Percentiles rank a stretch among this genome's conserved stretches.
Evolutionary conservation across 768 basidiomycete genomes (phyloP).

Genomic region (Lanmaoa rubissima): DNA sequence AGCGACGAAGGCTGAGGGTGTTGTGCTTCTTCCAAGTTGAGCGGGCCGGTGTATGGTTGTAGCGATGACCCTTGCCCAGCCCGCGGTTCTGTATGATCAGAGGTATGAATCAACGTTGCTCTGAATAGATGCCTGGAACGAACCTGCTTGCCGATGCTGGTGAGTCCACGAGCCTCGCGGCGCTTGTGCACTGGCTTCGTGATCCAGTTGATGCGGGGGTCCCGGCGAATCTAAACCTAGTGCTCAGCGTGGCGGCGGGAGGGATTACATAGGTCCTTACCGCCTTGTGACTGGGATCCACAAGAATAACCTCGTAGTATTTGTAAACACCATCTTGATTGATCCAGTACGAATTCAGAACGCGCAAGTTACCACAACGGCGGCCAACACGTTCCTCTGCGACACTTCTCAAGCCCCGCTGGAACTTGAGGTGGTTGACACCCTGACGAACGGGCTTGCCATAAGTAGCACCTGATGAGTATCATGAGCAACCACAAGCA

Average conservation of each 20-base stretch:
- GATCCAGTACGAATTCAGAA: slow-evolving; percentile 98
- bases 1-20: slow-evolving; percentile 88
- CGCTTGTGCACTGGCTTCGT: slow-evolving; percentile 97
- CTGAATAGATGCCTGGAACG: slow-evolving; percentile 15
- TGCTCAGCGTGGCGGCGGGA: slow-evolving; percentile 10
- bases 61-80: slow-evolving; percentile 89
- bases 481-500: slow-evolving; percentile 1
- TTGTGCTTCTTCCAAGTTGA: slow-evolving; percentile 99
- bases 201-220: slow-evolving; percentile 99
- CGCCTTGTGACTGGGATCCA: slow-evolving; percentile 93
- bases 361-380: slow-evolving; percentile 94
- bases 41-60: slow-evolving; percentile 90
- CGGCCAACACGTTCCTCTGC: slow-evolving; percentile 98
- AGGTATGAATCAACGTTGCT: not conserved
- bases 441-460: slow-evolving; percentile 99
- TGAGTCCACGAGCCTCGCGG: slow-evolving; percentile 96
- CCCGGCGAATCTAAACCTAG: slow-evolving; percentile 74
- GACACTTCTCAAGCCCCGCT: slow-evolving; percentile 86
- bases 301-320: slow-evolving; percentile 98
- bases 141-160: slow-evolving; percentile 94
- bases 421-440: slow-evolving; percentile 99
- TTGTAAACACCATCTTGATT: slow-evolving; percentile 99
- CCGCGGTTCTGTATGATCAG: slow-evolving; percentile 75
- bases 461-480: slow-evolving; percentile 79
- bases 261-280: slow-evolving; percentile 44